A percentile compares a stretch with the other conserved stretches of the same genome.
phyloP scores from a whole-genome alignment of 495 filamentous ascomycete species.

The Talaromyces borbonicus region DNA sequence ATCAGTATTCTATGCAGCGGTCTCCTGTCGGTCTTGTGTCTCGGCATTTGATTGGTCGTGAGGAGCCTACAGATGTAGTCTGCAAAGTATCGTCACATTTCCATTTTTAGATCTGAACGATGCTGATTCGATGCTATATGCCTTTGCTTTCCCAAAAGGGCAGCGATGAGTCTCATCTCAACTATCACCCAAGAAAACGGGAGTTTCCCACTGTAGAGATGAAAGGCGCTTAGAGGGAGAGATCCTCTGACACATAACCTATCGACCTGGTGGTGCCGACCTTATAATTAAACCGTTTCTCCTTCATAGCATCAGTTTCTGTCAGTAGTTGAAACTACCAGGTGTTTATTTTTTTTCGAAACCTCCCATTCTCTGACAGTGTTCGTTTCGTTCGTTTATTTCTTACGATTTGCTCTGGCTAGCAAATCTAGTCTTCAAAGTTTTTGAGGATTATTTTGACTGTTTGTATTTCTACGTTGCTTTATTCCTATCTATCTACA shows the following conservation, averaged over 20 bases:
- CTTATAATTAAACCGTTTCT: conserved; percentile 2
- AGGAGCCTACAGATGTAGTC: too few relatives aligned
- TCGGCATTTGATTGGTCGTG: too few relatives aligned
- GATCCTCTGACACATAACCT: not conserved
- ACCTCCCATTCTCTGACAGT: not conserved
- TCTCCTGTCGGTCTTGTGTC: too few relatives aligned
- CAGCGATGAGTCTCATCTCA: too few relatives aligned
- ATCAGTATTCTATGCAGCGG: too few relatives aligned
- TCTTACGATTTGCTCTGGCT: conserved; percentile 3
- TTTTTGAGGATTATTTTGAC: too few relatives aligned
- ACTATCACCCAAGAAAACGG: too few relatives aligned
- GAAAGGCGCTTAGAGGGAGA: not conserved
- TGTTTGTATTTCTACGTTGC: not conserved
- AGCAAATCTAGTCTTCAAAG: conserved; percentile 3
- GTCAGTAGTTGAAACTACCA: not conserved
- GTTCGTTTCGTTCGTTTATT: conserved; percentile 2
- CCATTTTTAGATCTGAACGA: not conserved
- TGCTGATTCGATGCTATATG: not conserved
- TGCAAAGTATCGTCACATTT: not conserved
- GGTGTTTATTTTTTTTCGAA: not conserved
- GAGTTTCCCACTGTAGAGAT: not conserved
- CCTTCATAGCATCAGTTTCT: not conserved
- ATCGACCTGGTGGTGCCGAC: not conserved
- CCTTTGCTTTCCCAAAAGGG: too few relatives aligned
- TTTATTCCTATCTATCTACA: too few relatives aligned